A percentile compares a stretch with the other conserved stretches of the same genome.
Conservation (phyloP, 2,329 filamentous ascomycete species). For the Colletotrichum noveboracense region DNA sequence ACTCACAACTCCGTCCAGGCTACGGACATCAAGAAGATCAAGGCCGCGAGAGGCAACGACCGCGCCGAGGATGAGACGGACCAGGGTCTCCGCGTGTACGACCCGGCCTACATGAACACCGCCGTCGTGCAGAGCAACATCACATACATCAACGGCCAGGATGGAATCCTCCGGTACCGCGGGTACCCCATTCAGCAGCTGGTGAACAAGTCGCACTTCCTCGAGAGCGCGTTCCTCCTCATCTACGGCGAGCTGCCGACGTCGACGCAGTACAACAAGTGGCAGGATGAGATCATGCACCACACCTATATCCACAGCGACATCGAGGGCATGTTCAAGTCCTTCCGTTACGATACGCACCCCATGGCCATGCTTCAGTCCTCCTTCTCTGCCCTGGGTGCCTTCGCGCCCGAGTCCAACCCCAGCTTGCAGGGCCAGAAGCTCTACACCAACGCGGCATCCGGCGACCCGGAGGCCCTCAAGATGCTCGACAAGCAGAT, state of each 20-base stretch:
- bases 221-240: slow-evolving; percentile 55
- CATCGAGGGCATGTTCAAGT: slow-evolving; percentile 55
- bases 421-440: slow-evolving; percentile 55
- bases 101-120: slow-evolving; percentile 60
- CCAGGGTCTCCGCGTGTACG: slow-evolving; percentile 54
- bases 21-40: slow-evolving; percentile 58
- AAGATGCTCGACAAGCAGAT: slow-evolving; percentile 56
- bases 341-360: slow-evolving; percentile 56
- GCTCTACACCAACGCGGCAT: slow-evolving; percentile 52
- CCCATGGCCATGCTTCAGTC: slow-evolving; percentile 58
- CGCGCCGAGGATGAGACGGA: slow-evolving; percentile 50
- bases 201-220: slow-evolving; percentile 52
- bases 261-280: slow-evolving; percentile 40
- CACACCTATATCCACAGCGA: slow-evolving; percentile 55
- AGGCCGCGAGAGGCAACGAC: slow-evolving; percentile 36
- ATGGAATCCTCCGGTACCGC: slow-evolving; percentile 56
- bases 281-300: slow-evolving; percentile 55
- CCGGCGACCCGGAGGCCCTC: slow-evolving; percentile 44
- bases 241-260: slow-evolving; percentile 57
- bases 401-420: slow-evolving; percentile 55
- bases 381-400: slow-evolving; percentile 53
- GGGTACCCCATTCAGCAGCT: slow-evolving; percentile 58
- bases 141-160: slow-evolving; percentile 58
- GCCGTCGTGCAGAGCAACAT: slow-evolving; percentile 54
- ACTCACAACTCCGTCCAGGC: slow-evolving; percentile 53